A percentile compares a stretch with the other conserved stretches of the same genome.
phyloP scores from a whole-genome alignment of 148 eudicot species.

The Heliamphora exappendiculata region DNA sequence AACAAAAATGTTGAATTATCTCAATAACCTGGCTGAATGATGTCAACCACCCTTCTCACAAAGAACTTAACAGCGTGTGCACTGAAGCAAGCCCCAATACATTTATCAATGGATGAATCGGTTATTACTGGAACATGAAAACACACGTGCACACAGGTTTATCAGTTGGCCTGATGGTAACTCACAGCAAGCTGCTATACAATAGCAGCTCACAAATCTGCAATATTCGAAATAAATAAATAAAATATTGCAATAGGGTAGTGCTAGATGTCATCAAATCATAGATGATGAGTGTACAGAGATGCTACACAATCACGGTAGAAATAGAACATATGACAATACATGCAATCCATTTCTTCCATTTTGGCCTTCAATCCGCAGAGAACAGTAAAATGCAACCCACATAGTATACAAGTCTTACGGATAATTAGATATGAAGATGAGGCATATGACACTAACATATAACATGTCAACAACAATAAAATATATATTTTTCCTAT shows the following conservation, averaged over 20 bases:
- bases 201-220: neutral
- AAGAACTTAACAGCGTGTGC: conserved; percentile 60
- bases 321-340: neutral
- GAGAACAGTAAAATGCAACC: neutral
- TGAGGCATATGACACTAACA: neutral
- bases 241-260: neutral
- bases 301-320: neutral
- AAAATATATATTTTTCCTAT: too few relatives aligned
- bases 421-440: too few relatives aligned
- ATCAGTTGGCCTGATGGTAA: neutral
- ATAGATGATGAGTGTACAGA: neutral
- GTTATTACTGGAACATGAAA: conserved; percentile 39
- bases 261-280: neutral
- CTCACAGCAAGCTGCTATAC: neutral
- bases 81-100: conserved; percentile 49
- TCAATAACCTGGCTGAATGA: conserved; percentile 2
- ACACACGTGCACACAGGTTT: neutral
- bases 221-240: neutral
- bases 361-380: too few relatives aligned
- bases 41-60: conserved; percentile 32
- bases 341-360: neutral
- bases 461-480: neutral
- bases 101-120: conserved; percentile 41
- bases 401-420: too few relatives aligned
- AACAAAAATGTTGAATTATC: neutral